Base-by-base conservation (phyloP, 805 yeast genomes). In the Peterozyma xylosa region DNA sequence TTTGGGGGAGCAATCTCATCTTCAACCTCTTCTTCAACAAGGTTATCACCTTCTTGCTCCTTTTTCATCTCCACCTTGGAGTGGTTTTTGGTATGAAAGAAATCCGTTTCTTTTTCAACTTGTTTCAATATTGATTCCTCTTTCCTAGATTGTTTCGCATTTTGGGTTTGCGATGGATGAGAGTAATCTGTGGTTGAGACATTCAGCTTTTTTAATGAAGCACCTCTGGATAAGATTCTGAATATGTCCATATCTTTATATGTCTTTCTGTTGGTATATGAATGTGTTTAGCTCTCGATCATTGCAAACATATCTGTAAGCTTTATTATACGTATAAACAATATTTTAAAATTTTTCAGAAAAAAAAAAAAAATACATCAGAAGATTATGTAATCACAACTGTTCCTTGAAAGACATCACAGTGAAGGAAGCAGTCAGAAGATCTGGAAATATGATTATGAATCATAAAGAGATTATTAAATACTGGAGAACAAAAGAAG, bases 221-320 rank as follows among this genome's bases (percentile, higher is more conserved):
- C 96, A 17, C 98, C 98, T 56, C 97, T 70, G 0, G 89, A 71
- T 33, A 91, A 72, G 2, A 93, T 80, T 54, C 86, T 72, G 61
- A 91, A 93, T 48, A 91, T 83, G 67, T 91, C 99, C 96, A 89
- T 89, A 29, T 33, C 51, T 39, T 27, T 46, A 33, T 39, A 40
- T 33, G 38, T 30, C 34, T 34, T 37, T 30, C 11, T 45, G 21
- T 27, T 18, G 33, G 4, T 21, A 7, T 21, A 21, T 21, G 27
- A 21, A 21, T 21, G 27, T 21, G 27, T 21, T 21, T 27, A 16
- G 17, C 17, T 29, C 17, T 14, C 6, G 9, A 11, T 38, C 14
- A 4, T 30, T 16, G 29, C 33, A 21, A 11, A 38, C 11, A n/a
- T 11, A 3, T 16, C 3, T 27, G n/a, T 27, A 13, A 11, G 37